Base-by-base conservation (phyloP, 2,329 filamentous ascomycete species). In the Xylariaceae sp. region DNA sequence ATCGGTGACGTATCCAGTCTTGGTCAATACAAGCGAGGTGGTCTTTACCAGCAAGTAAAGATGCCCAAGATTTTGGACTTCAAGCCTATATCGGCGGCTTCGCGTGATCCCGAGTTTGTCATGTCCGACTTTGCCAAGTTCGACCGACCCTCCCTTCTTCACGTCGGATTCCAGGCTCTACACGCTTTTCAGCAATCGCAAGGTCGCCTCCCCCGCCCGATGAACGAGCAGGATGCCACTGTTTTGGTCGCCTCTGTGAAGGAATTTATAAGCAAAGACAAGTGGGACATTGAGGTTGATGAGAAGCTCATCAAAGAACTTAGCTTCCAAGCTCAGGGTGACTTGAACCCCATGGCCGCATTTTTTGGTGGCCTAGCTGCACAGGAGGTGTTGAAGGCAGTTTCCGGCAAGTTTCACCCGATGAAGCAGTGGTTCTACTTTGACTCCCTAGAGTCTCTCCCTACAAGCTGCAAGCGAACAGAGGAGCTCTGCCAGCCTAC, bases 121-220 rank as follows among this genome's bases (percentile, higher is more conserved):
- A 80, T 95, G 46, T 95, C 93, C 17, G 93, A 98, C 64, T 98
- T 90, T 61, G 93, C 93, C 66, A 98, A 98, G 66, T 97, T 96
- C 53, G 93, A 97, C 64, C 85, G 93, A 34, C 93, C 93, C 1
- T 81, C 85, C 52, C 89, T 97, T 64, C 78, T 98, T 18, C 93
- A 98, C 62, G 71, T 94, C 47, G 93, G 89, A 46, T 85, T 97
- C 59, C 90, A 97, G 67, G 90, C 93, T 9, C 76, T 98, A 7
- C 89, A 96, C 62, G 81, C 83, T 28, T 98, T 95, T 64, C 81
- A 79, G 11, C 82, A 89, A 54, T 70, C 74, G 28, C 83, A 94
- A 56, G 82, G 83, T 31, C 78, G 84, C 36, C 75, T 93, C 34
- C 93, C 93, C 36, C 79, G 81, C 35, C 86, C 93, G 8, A 85